Percentiles rank a stretch among this genome's conserved stretches.
Conservation (phyloP, 768 basidiomycete genomes). For the Tephrocybe rancida region DNA sequence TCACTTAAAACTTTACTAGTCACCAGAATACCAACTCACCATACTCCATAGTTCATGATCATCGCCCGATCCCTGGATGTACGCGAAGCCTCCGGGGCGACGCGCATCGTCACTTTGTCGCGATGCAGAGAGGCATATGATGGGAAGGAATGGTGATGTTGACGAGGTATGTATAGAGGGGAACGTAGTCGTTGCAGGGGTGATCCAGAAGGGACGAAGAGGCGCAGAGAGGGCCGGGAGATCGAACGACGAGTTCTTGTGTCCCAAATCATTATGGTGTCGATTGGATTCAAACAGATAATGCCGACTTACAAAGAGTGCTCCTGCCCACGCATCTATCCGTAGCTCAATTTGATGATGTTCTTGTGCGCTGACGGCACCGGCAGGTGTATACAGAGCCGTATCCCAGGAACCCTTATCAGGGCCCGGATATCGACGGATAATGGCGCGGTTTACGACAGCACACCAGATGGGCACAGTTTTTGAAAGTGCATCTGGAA, state of each 20-base stretch:
- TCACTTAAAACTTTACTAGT: neutral
- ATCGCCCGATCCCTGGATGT: constrained; percentile 94
- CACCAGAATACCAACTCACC: constrained; percentile 40
- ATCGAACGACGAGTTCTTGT: constrained; percentile 70
- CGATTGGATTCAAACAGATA: neutral
- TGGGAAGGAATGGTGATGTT: constrained; percentile 52
- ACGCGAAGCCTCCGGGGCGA: constrained; percentile 70
- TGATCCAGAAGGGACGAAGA: constrained; percentile 88
- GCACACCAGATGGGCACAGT: constrained; percentile 96
- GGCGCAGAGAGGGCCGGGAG: constrained; percentile 64
- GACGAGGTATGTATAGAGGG: constrained; percentile 34
- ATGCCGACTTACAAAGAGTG: constrained; percentile 54
- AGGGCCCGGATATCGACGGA: constrained; percentile 32
- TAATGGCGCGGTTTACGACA: constrained; percentile 73
- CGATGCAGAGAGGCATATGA: constrained; percentile 89
- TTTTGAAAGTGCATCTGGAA: constrained; percentile 93
- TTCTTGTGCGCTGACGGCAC: constrained; percentile 72
- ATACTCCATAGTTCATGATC: constrained; percentile 92
- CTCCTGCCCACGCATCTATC: constrained; percentile 69
- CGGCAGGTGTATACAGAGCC: constrained; percentile 70
- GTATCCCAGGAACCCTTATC: constrained; percentile 49
- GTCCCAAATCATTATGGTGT: neutral
- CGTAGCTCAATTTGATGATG: constrained; percentile 72
- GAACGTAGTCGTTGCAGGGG: constrained; percentile 63
- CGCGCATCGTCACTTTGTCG: constrained; percentile 64